A percentile compares a stretch with the other conserved stretches of the same genome.
phyloP scores from a whole-genome alignment of 2,329 filamentous ascomycete genomes.

The Xylariaceae sp. region DNA sequence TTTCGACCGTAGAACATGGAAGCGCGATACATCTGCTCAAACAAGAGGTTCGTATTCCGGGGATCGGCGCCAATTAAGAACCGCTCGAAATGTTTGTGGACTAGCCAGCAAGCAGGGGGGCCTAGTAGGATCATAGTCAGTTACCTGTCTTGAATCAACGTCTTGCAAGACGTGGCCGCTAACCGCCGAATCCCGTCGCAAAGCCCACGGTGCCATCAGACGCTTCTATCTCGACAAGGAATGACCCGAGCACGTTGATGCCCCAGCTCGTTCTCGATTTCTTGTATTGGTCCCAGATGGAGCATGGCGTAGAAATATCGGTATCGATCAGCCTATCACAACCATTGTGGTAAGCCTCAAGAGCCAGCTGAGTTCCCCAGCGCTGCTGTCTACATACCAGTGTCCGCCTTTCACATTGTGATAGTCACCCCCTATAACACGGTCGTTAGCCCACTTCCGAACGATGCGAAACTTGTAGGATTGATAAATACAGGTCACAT shows the following conservation, averaged over 20 bases:
- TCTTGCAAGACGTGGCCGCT: slow-evolving; percentile 11
- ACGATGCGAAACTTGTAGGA: not conserved
- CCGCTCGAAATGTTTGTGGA: slow-evolving; percentile 87
- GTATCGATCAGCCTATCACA: slow-evolving; percentile 80
- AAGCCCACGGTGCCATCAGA: slow-evolving; percentile 90
- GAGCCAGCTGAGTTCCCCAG: not conserved
- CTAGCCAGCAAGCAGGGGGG: slow-evolving; percentile 89
- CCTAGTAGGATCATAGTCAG: slow-evolving; percentile 41
- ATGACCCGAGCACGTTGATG: slow-evolving; percentile 91
- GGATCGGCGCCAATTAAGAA: slow-evolving; percentile 88
- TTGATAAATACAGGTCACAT: slow-evolving; percentile 28
- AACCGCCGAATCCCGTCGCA: slow-evolving; percentile 85
- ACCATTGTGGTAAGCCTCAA: slow-evolving; percentile 4
- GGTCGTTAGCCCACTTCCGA: slow-evolving; percentile 7
- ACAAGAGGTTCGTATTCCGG: slow-evolving; percentile 84
- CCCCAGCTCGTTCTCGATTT: slow-evolving; percentile 88
- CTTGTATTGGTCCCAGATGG: slow-evolving; percentile 82
- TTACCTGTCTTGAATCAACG: not conserved
- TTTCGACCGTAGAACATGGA: slow-evolving; percentile 98
- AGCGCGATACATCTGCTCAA: slow-evolving; percentile 93
- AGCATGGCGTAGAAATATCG: slow-evolving; percentile 89
- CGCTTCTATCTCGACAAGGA: slow-evolving; percentile 85
- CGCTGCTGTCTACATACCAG: slow-evolving; percentile 44
- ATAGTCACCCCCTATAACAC: slow-evolving; percentile 67
- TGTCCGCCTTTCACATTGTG: slow-evolving; percentile 81